A percentile compares a stretch with the other conserved stretches of the same genome.
phyloP scores from a whole-genome alignment of 192 early-diverging fungal species.

The Coemansia sp. region DNA sequence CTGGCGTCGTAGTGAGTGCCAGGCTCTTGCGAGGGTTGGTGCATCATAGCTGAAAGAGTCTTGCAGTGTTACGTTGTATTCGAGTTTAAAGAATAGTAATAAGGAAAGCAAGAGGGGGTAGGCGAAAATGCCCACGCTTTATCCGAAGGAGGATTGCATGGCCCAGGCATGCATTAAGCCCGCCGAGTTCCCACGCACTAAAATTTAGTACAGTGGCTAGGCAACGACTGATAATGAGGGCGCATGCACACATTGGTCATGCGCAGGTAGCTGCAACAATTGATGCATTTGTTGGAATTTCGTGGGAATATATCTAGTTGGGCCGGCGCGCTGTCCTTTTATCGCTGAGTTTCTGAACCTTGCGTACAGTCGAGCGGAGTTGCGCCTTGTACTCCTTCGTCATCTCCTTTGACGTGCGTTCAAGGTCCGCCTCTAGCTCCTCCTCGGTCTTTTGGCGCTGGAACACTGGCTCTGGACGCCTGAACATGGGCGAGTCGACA shows the following conservation, averaged over 20 bases:
- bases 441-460: slow-evolving; percentile 50
- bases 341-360: slow-evolving; percentile 29
- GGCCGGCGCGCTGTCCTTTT: slow-evolving; percentile 2
- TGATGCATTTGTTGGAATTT: background rate
- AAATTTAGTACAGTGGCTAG: background rate
- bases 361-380: slow-evolving; percentile 30
- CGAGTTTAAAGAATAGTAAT: background rate
- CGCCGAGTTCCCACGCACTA: slow-evolving; percentile 2
- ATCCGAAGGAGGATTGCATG: background rate
- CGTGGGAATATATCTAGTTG: background rate
- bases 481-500: slow-evolving; percentile 37
- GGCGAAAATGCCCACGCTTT: background rate
- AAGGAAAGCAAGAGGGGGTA: background rate
- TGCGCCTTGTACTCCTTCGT: slow-evolving; percentile 41
- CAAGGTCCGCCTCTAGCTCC: slow-evolving; percentile 44
- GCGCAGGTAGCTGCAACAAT: background rate
- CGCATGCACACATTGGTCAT: background rate
- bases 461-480: slow-evolving; percentile 41
- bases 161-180: background rate
- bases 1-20: slow-evolving; percentile 31
- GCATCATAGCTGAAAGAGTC: slow-evolving; percentile 19
- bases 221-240: background rate
- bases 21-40: slow-evolving; percentile 10
- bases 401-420: slow-evolving; percentile 10
- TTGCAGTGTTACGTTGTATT: background rate